Evolutionary conservation across 768 basidiomycete genomes (phyloP), one percentile per base, ranked within the genome.

Genomic region (Tricholoma hemisulphureum): DNA sequence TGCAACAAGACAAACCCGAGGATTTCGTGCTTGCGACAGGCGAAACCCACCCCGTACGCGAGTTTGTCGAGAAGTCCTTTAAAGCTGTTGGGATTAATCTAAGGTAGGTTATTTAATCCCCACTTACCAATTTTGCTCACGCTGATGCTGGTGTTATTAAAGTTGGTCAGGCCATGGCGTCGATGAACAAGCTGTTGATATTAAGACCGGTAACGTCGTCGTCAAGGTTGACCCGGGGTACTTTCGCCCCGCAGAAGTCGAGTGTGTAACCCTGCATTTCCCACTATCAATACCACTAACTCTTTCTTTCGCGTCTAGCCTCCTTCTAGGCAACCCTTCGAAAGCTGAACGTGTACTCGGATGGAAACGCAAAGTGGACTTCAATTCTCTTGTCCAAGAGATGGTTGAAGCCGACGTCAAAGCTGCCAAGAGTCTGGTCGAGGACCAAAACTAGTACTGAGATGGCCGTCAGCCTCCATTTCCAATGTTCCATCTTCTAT

Each of bases 1-100:
- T 98, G 45, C 95, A 98, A 72, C 93, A 96, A 72, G 78, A 86
- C 6, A 59, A 66, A 20, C 77, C 95, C 1, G 85, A 94, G 9
- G 95, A 98, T 75, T 98, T 91, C 66, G 94, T 97, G 53, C 90
- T 97, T 46, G 94, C 95, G 0, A 97, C 94, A 1, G 94, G 94
- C 26, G 96, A 98, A 79, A 98, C 93, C 28, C 95, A 98, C 72
- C 86, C 86, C 37, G 95, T 98, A 24, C 86, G 92, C 56, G 94
- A 98, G 75, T 97, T 86, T 64, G 92, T 98, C 65, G 86, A 94
- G 69, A 93, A 91, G 73, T 72, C 96, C 18, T 98, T 98, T 71
- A 75, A 63, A 3, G 74, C 81, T 50, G 80, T 93, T 26, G 87
- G 83, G 48, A 85, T 86, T 39, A 67, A 82, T 53, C 82, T 98